A percentile compares a stretch with the other conserved stretches of the same genome.
Evolutionary conservation across 257 asterid species (phyloP).

Genomic region (Gentiana dahurica): DNA sequence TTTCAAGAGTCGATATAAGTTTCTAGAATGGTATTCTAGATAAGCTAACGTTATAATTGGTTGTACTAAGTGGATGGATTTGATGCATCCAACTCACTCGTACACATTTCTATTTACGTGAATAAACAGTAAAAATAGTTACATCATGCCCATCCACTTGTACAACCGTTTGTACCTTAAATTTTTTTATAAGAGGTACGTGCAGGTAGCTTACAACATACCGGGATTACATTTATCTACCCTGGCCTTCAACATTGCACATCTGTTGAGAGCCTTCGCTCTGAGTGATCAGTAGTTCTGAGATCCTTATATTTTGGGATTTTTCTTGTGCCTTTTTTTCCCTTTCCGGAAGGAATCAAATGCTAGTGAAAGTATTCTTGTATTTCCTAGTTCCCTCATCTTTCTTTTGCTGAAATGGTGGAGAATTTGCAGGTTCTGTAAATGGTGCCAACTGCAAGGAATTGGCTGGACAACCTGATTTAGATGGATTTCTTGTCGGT

Average conservation of each 20-base stretch:
- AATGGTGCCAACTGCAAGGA: conserved; percentile 81
- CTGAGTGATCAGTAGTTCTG: neutral
- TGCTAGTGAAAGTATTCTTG: neutral
- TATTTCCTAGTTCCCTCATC: neutral
- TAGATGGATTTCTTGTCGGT: conserved; percentile 83
- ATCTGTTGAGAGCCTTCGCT: neutral
- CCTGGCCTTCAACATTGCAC: neutral
- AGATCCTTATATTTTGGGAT: too few relatives aligned
- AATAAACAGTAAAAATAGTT: too few relatives aligned
- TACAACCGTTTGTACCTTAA: too few relatives aligned
- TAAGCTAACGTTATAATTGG: too few relatives aligned
- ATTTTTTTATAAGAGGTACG: too few relatives aligned
- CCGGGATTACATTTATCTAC: neutral
- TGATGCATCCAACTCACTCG: too few relatives aligned
- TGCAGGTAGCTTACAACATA: neutral
- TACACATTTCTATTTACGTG: too few relatives aligned
- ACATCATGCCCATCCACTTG: too few relatives aligned
- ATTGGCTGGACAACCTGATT: conserved; percentile 55
- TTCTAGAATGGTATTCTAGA: too few relatives aligned
- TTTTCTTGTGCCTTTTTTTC: neutral
- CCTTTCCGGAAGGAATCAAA: neutral
- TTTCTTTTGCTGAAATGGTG: neutral
- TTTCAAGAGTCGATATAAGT: too few relatives aligned
- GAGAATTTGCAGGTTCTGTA: conserved; percentile 50
- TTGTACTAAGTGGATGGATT: too few relatives aligned